Conservation (phyloP, 169 alveolate species). For the Plasmodium malariae region DNA sequence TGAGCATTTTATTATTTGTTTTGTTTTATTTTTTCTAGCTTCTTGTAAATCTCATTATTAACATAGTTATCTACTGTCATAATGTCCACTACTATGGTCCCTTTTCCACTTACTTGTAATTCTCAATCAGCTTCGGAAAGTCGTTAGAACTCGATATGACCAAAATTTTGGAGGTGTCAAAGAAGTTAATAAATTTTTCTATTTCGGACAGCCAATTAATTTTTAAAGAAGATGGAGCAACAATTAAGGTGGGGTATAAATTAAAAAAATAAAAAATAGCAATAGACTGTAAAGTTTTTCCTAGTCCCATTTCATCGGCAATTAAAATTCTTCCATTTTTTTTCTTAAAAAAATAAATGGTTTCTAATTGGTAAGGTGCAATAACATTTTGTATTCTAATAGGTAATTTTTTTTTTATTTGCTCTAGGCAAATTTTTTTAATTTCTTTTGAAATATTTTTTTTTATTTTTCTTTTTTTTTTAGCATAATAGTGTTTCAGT, state of each 20-base stretch:
- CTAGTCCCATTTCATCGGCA: slow-evolving; percentile 97
- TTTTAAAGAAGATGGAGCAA: slow-evolving; percentile 95
- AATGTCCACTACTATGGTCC: too few species aligned
- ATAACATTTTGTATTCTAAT: slow-evolving; percentile 32
- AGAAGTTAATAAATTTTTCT: slow-evolving; percentile 94
- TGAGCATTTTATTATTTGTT: too few species aligned
- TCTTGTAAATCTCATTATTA: too few species aligned
- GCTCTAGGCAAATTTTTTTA: slow-evolving; percentile 29
- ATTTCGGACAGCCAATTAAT: slow-evolving; percentile 96
- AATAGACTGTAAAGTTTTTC: slow-evolving; percentile 94
- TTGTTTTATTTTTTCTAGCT: too few species aligned
- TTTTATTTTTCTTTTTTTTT: slow-evolving; percentile 10
- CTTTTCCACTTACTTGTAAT: slow-evolving; percentile 9
- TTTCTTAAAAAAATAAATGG: slow-evolving; percentile 47
- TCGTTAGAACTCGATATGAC: slow-evolving; percentile 93
- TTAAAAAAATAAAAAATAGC: slow-evolving; percentile 86
- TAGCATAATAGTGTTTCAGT: slow-evolving; percentile 14
- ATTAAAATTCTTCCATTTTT: slow-evolving; percentile 88
- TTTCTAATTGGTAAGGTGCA: slow-evolving; percentile 52
- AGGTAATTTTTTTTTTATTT: slow-evolving; percentile 55
- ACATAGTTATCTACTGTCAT: too few species aligned
- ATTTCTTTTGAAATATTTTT: slow-evolving; percentile 33
- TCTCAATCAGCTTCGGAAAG: background rate
- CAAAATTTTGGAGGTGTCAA: slow-evolving; percentile 87
- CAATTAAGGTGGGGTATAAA: slow-evolving; percentile 92